Conservation (phyloP, 352 stramenopile genomes). For the Globisporangium nagaii region DNA sequence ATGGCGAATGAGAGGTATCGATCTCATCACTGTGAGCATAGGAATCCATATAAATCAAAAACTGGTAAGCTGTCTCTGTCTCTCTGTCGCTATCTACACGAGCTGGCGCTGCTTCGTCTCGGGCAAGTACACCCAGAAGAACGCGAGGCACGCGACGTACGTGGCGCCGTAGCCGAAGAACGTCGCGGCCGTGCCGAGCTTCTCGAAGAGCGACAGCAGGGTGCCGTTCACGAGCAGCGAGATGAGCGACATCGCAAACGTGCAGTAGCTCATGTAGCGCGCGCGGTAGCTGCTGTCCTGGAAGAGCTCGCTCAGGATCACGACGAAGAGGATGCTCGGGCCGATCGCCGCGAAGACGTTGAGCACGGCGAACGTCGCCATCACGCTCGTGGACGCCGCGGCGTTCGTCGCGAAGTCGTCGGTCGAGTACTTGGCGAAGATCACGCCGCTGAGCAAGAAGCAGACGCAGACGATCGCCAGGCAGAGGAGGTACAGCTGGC, state of each 20-base stretch:
- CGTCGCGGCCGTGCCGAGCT: constrained; percentile 52
- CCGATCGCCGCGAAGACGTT: constrained; percentile 73
- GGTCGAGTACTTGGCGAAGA: constrained; percentile 66
- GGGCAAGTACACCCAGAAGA: constrained; percentile 66
- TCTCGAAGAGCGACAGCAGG: constrained; percentile 73
- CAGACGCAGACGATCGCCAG: constrained; percentile 60
- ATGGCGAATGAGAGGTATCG: no score
- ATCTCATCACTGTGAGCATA: background rate
- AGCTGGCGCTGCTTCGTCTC: constrained; percentile 78
- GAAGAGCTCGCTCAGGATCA: constrained; percentile 84
- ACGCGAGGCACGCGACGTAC: constrained; percentile 63
- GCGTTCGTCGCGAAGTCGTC: constrained; percentile 50
- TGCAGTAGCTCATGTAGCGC: constrained; percentile 87
- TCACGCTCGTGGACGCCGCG: constrained; percentile 42
- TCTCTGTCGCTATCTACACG: no score
- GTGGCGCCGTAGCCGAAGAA: constrained; percentile 61
- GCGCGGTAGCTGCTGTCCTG: constrained; percentile 76
- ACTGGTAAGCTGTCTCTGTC: background rate
- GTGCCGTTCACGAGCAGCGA: constrained; percentile 80
- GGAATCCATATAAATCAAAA: background rate
- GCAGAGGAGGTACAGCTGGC: constrained; percentile 68
- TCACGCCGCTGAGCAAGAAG: constrained; percentile 56
- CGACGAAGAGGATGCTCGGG: constrained; percentile 76
- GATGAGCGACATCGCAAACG: constrained; percentile 84
- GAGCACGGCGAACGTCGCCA: constrained; percentile 63